A percentile compares a stretch with the other conserved stretches of the same genome.
phyloP scores from a whole-genome alignment of 108 stramenopile species.

The Conticribra weissflogii region DNA sequence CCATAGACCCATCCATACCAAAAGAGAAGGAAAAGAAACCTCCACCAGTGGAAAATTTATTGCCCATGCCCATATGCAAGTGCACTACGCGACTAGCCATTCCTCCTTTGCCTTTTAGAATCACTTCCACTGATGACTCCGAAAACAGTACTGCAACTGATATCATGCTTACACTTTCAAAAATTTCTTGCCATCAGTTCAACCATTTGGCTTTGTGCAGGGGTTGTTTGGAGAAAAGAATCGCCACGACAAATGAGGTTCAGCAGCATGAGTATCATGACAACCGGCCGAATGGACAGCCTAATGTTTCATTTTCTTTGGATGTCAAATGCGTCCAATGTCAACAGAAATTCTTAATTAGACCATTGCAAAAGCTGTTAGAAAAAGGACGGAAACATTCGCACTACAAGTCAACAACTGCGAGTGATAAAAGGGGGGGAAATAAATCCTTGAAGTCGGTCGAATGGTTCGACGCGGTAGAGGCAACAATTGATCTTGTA shows the following conservation, averaged over 20 bases:
- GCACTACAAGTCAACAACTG: not conserved
- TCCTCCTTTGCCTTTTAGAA: constrained; percentile 7
- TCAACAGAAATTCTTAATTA: constrained; percentile 28
- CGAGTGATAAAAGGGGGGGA: constrained; percentile 3
- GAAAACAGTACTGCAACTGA: not conserved
- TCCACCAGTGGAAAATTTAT: constrained; percentile 29
- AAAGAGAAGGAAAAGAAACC: not conserved
- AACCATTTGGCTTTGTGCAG: constrained; percentile 32
- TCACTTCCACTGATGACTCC: not conserved
- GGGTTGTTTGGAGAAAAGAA: constrained; percentile 24
- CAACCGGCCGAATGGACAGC: constrained; percentile 38
- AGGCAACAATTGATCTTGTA: constrained; percentile 40
- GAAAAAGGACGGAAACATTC: not conserved
- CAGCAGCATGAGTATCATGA: constrained; percentile 34
- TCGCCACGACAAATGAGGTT: constrained; percentile 25
- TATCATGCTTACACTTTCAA: constrained; percentile 1
- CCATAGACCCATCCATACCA: not conserved
- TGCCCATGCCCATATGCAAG: constrained; percentile 43
- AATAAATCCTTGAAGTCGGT: constrained; percentile 1
- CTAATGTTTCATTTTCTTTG: constrained; percentile 25
- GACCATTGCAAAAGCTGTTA: constrained; percentile 22
- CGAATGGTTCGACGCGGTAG: constrained; percentile 39
- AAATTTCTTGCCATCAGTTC: constrained; percentile 23
- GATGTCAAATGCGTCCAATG: constrained; percentile 28
- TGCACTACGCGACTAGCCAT: constrained; percentile 34